Evolutionary conservation across 2,329 filamentous ascomycete species (phyloP), one percentile per base, ranked within the genome.

Genomic region (Talaromyces marneffei): DNA sequence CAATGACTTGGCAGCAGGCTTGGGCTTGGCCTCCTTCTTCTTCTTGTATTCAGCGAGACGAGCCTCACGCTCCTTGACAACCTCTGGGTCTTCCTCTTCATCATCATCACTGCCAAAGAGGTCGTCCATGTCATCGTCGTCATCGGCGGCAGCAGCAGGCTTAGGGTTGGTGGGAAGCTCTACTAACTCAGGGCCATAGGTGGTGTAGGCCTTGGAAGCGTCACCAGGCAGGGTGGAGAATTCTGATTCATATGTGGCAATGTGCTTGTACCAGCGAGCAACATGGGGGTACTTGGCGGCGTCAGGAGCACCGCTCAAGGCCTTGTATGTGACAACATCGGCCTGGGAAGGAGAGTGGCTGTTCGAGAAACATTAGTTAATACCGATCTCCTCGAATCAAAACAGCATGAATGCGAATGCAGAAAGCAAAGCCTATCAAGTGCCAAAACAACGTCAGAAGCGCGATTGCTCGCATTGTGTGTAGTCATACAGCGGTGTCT

Each of bases 261-360:
- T 91, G 87, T 99, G 93, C 87, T 95, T 96, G 87, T 96, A 97
- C 94, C 94, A 99, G 79, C 94, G 89, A 75, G 91, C 91, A 74
- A 89, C 92, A 82, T 96, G 84, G 74, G 93, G 92, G 87, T 89
- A 96, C 84, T 96, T 96, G 78, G 84, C 83, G 72, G 89, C 85
- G 69, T 89, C 87, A 71, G 94, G 94, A 64, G 86, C 79, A 70
- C 83, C 80, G 74, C 83, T 87, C 77, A 97, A 79, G 73, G 90
- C 90, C 87, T 97, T 96, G 90, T 90, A 97, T 82, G 87, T 87
- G 79, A 89, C 90, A 73, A 95, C 93, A 83, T 99, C 94, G 80
- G 94, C 94, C 85, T 99, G 94, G 72, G 91, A 91, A 72, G 92
- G 88, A 66, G 78, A 73, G 75, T 85, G 81, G 73, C 86, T 88